A percentile compares a stretch with the other conserved stretches of the same genome.
phyloP scores from a whole-genome alignment of 2,329 filamentous ascomycete species.

The Epichloe scottii region DNA sequence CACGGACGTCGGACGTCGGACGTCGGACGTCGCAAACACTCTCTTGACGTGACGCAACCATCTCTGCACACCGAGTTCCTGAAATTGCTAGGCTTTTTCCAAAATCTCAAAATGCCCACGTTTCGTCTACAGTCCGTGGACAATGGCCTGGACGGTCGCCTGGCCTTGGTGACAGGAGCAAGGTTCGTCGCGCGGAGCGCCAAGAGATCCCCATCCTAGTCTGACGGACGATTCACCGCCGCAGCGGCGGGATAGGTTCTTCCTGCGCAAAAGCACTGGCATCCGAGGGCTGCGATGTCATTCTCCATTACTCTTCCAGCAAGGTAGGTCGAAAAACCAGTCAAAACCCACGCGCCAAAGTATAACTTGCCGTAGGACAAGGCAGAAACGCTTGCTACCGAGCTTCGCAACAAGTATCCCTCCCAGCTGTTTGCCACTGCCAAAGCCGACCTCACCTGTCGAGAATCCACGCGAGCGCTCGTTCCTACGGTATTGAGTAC shows the following conservation, averaged over 20 bases:
- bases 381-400: not conserved
- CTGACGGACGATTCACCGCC: not conserved
- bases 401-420: not conserved
- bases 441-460: slow-evolving; percentile 4
- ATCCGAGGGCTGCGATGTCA: slow-evolving; percentile 5
- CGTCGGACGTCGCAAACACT: not conserved
- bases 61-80: not conserved
- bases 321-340: not conserved
- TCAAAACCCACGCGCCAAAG: too few species aligned
- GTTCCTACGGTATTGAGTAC: not conserved
- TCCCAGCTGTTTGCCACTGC: slow-evolving; percentile 3
- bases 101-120: not conserved
- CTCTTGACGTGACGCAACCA: not conserved
- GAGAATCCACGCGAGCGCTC: slow-evolving; percentile 4
- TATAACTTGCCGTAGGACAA: slow-evolving; percentile 1
- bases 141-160: not conserved
- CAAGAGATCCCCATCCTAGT: not conserved
- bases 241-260: slow-evolving; percentile 6
- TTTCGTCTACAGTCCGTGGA: slow-evolving; percentile 1
- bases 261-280: slow-evolving; percentile 4
- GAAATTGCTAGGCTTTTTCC: not conserved
- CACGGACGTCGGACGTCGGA: too few species aligned
- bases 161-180: slow-evolving; percentile 6
- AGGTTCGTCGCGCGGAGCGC: slow-evolving; percentile 1
- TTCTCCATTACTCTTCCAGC: slow-evolving; percentile 5